phyloP scores from a whole-genome alignment of 2,329 filamentous ascomycete genomes.

The Fusarium xylarioides region DNA sequence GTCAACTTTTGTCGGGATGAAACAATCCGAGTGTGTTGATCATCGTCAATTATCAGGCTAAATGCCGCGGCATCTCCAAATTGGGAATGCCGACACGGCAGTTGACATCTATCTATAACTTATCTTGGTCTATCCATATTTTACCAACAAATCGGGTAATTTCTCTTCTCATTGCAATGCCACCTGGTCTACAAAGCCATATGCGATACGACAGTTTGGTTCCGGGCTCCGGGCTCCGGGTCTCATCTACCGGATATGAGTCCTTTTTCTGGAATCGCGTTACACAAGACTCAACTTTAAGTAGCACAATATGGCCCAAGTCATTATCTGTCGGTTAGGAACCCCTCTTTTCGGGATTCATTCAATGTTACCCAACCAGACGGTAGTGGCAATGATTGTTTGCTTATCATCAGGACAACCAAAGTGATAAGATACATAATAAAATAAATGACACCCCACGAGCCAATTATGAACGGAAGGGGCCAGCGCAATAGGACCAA shows the following conservation, averaged over 20 bases:
- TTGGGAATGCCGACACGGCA: neutral
- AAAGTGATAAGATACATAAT: neutral
- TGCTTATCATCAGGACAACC: neutral
- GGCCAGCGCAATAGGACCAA: too few species aligned
- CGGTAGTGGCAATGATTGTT: neutral
- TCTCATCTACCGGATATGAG: neutral
- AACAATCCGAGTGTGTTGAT: neutral
- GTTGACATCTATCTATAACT: neutral
- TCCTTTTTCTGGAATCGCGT: neutral
- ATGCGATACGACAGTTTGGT: neutral
- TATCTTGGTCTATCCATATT: neutral
- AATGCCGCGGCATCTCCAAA: neutral
- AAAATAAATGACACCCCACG: neutral
- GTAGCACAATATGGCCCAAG: neutral
- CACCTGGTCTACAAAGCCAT: neutral
- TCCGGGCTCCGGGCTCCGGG: neutral
- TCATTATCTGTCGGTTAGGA: neutral
- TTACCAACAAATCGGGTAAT: neutral
- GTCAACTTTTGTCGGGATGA: neutral
- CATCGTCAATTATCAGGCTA: neutral
- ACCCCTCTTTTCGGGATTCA: neutral
- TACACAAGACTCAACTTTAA: neutral
- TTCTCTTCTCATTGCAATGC: accelerated
- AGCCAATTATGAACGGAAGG: accelerated
- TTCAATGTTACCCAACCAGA: neutral